Percentiles rank a stretch among this genome's conserved stretches.
Evolutionary conservation across 2,329 filamentous ascomycete genomes (phyloP).

Genomic region (Colletotrichum melonis): DNA sequence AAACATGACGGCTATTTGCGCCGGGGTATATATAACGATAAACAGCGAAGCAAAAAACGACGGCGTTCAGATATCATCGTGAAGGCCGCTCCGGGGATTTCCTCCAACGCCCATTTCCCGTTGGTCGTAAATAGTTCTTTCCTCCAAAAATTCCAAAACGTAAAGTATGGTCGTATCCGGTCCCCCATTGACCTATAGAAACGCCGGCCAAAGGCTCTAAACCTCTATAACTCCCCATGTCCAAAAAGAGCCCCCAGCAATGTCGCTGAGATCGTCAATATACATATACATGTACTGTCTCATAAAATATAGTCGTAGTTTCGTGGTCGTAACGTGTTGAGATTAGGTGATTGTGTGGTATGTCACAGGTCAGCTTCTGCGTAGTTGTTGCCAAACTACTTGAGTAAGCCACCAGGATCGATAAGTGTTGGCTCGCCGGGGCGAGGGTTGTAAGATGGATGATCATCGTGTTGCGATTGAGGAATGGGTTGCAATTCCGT

Average conservation of each 20-base stretch:
- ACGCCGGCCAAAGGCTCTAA: slow-evolving; percentile 26
- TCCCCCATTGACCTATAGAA: slow-evolving; percentile 4
- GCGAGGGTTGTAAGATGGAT: slow-evolving; percentile 41
- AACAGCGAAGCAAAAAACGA: slow-evolving; percentile 7
- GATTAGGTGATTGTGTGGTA: not conserved
- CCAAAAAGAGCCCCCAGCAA: not conserved
- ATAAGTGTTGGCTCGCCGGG: slow-evolving; percentile 48
- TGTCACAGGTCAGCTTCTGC: not conserved
- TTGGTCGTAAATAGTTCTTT: slow-evolving; percentile 37
- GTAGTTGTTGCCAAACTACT: slow-evolving; percentile 34
- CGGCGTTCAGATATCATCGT: slow-evolving; percentile 22
- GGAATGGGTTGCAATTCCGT: slow-evolving; percentile 61
- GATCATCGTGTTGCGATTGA: slow-evolving; percentile 51
- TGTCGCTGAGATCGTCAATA: slow-evolving; percentile 17
- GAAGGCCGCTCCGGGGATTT: not conserved
- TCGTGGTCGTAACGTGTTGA: not conserved
- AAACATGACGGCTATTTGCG: slow-evolving; percentile 33
- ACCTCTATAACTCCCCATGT: slow-evolving; percentile 24
- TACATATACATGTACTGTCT: slow-evolving; percentile 22
- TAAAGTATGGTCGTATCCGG: slow-evolving; percentile 13
- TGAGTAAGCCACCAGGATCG: slow-evolving; percentile 55
- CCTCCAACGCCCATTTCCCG: slow-evolving; percentile 8
- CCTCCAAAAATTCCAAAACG: slow-evolving; percentile 6
- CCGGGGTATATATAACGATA: slow-evolving; percentile 37
- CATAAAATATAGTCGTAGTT: not conserved